phyloP scores from a whole-genome alignment of 2,329 filamentous ascomycete species.

The Colletotrichum navitas region DNA sequence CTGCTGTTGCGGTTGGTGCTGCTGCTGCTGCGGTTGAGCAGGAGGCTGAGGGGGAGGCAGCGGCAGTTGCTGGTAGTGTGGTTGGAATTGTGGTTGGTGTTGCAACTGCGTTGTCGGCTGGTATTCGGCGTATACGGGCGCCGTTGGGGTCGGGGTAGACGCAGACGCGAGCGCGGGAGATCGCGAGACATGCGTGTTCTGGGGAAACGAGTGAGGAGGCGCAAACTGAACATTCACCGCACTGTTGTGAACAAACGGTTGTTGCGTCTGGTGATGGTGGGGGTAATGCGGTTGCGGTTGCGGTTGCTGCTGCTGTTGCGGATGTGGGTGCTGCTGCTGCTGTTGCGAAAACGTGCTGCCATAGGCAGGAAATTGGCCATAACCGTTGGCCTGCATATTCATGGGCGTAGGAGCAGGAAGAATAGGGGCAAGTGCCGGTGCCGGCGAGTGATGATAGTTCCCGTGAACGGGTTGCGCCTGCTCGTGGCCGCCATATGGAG shows the following conservation, averaged over 20 bases:
- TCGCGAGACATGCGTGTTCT: conserved; percentile 21
- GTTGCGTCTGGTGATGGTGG: conserved; percentile 30
- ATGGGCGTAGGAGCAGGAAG: conserved; percentile 46
- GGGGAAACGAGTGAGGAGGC: conserved; percentile 32
- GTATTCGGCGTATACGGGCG: conserved; percentile 31
- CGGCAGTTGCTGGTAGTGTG: conserved; percentile 34
- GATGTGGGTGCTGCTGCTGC: conserved; percentile 49
- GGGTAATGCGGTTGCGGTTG: conserved; percentile 35
- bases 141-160: conserved; percentile 9
- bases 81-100: conserved; percentile 40
- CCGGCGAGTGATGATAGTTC: conserved; percentile 47
- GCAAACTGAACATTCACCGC: conserved; percentile 33
- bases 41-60: conserved; percentile 26
- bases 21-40: conserved; percentile 7
- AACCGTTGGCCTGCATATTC: conserved; percentile 40
- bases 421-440: conserved; percentile 46
- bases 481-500: conserved; percentile 39
- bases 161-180: conserved; percentile 36
- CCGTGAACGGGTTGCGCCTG: conserved; percentile 48
- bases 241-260: conserved; percentile 26
- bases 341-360: conserved; percentile 46
- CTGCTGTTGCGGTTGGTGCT: conserved; percentile 21
- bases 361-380: conserved; percentile 42
- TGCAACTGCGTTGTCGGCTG: conserved; percentile 37
- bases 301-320: conserved; percentile 45